phyloP scores from a whole-genome alignment of 2,329 filamentous ascomycete species.

The Beauveria australis region DNA sequence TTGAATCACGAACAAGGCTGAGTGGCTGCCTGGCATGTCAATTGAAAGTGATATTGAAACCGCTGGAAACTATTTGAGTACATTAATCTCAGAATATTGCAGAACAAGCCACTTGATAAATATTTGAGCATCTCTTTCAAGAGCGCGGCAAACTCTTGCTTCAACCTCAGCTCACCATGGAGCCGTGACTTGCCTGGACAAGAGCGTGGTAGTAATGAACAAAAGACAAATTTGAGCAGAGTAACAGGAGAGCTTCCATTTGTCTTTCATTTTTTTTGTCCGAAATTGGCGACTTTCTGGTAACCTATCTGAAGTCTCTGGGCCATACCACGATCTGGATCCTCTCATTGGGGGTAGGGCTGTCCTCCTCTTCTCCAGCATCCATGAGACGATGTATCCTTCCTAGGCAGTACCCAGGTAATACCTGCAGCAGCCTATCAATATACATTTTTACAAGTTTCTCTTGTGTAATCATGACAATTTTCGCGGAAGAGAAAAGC shows the following conservation, averaged over 20 bases:
- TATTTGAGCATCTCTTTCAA: not conserved
- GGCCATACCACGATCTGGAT: not conserved
- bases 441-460: not conserved
- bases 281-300: not conserved
- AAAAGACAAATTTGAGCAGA: not conserved
- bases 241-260: not conserved
- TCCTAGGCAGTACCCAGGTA: not conserved
- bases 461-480: too few species aligned
- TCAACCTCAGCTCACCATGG: not conserved
- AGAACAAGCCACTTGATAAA: not conserved
- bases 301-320: not conserved
- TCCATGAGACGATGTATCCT: not conserved
- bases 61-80: too few species aligned
- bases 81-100: accelerated
- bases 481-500: too few species aligned
- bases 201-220: not conserved
- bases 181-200: not conserved
- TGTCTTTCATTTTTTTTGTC: not conserved
- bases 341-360: not conserved
- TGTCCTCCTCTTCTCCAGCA: not conserved
- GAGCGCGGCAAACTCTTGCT: not conserved
- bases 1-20: not conserved
- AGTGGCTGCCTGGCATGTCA: not conserved
- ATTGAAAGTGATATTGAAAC: not conserved
- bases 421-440: not conserved